Evolutionary conservation across 306 rosid species (phyloP).

Genomic region (Cucumis sativus): Cucumber_9930_V3 NC_026658.2:5673001-5673500

Average conservation of each 20-base stretch:
- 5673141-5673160: neutral
- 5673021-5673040: neutral
- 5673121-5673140: neutral
- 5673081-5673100: neutral
- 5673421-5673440: neutral
- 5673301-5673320: neutral
- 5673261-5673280: neutral
- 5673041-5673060: neutral
- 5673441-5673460: neutral
- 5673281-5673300: neutral
- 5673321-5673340: neutral
- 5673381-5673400: neutral
- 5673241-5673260: neutral
- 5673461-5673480: conserved; percentile 3
- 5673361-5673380: neutral
- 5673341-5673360: neutral
- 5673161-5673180: neutral
- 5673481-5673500: neutral
- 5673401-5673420: neutral
- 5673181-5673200: neutral
- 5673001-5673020: neutral
- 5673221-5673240: neutral
- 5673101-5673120: neutral
- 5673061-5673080: neutral
- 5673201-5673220: neutral